Base-by-base conservation (phyloP, 2,329 filamentous ascomycete species). In the Colletotrichum paranaense region DNA sequence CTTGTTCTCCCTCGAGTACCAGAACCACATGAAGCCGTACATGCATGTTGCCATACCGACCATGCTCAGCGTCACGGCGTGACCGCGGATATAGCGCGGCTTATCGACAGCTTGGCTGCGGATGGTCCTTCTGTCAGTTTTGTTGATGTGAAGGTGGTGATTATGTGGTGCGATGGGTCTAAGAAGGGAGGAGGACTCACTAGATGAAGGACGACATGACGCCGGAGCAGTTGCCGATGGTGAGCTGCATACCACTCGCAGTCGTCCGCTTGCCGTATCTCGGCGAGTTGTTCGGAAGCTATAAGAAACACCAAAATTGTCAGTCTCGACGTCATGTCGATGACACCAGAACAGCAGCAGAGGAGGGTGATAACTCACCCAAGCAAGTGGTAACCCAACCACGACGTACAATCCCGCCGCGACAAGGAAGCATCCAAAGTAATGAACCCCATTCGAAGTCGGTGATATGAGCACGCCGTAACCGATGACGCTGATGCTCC, bases 181-280 rank as follows among this genome's bases (percentile, higher is more conserved):
- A 35, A 35, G 4, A 35, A 35, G 4, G 22, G 12, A 24, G n/a
- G 9, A n/a, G 9, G n/a, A 65, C 57, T 65, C n/a, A 75, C 70
- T 74, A 75, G 32, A 74, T 75, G 58, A 74, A 71, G 19, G 59
- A 56, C 42, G 62, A 59, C 63, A 67, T 71, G 59, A 95, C 92
- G 2, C 93, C 93, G 12, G 91, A 88, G 19, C 87, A 86, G 75
- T 95, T 95, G 2, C 92, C 93, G 65, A 92, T 87, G 0, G 90
- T 93, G 46, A 95, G 84, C 79, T 95, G 92, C 79, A 95, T 79
- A 0, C 92, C 93, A 1, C 90, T 93, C 0, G 92, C 92, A 0
- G 92, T 93, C 0, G 93, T 93, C 38, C 93, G 86, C 81, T 95
- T 95, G 11, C 93, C 93, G 76, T 95, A 95, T 8, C 93, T 86